Evolutionary conservation across 2,329 filamentous ascomycete genomes (phyloP).

Genomic region (Neonectria ditissima): DNA sequence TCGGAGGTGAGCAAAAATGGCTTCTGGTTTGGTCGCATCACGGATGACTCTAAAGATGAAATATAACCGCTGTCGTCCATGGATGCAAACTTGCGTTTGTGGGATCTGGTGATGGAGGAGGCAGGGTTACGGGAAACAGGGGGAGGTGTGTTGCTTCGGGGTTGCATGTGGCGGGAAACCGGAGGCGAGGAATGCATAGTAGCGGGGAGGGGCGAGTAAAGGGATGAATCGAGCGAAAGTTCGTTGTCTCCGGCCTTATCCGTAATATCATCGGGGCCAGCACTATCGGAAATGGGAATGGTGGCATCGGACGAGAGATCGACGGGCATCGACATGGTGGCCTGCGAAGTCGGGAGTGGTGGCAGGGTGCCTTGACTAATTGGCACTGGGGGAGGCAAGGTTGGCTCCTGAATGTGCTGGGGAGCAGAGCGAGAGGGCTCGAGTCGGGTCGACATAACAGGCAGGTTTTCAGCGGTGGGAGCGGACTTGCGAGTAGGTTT

Average conservation of each 20-base stretch:
- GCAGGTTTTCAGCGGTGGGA: conserved; percentile 67
- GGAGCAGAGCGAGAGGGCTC: conserved; percentile 61
- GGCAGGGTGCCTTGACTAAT: conserved; percentile 54
- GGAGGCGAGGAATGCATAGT: conserved; percentile 93
- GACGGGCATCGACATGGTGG: conserved; percentile 55
- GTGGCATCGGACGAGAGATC: conserved; percentile 84
- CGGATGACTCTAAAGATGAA: conserved; percentile 94
- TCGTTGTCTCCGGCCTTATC: conserved; percentile 59
- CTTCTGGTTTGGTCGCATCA: conserved; percentile 76
- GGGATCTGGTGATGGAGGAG: conserved; percentile 74
- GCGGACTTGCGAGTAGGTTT: conserved; percentile 75
- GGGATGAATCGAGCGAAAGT: conserved; percentile 58
- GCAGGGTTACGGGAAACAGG: conserved; percentile 70
- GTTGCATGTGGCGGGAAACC: conserved; percentile 69
- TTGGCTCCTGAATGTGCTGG: conserved; percentile 57
- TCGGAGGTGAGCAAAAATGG: conserved; percentile 79
- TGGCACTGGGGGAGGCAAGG: conserved; percentile 59
- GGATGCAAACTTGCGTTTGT: conserved; percentile 81
- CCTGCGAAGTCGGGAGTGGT: conserved; percentile 54
- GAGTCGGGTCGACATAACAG: conserved; percentile 68
- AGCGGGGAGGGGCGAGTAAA: conserved; percentile 77
- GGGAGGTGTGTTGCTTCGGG: conserved; percentile 80
- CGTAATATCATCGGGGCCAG: conserved; percentile 62
- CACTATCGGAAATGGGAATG: conserved; percentile 76
- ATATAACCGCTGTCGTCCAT: conserved; percentile 97